Evolutionary conservation across 2,329 filamentous ascomycete genomes (phyloP).

Genomic region (Scleromitrula shiraiana): DNA sequence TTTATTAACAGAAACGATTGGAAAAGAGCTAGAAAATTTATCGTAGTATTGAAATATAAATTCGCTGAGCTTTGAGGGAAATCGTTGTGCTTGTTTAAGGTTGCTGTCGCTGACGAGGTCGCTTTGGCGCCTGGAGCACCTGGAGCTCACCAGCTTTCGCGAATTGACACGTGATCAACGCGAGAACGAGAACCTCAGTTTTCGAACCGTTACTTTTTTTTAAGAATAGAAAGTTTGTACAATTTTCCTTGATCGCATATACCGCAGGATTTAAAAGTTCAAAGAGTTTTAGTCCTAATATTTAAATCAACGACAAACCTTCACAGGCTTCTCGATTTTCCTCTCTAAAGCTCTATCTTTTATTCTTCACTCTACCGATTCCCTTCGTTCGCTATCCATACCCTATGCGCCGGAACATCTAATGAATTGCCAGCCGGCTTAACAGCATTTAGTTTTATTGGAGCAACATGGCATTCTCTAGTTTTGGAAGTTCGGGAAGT

Average conservation of each 20-base stretch:
- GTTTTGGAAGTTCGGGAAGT: constrained; percentile 44
- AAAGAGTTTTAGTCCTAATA: no score
- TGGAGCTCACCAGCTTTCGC: no score
- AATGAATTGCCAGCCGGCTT: constrained; percentile 29
- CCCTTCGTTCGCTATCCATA: constrained; percentile 12
- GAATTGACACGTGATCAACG: constrained; percentile 7
- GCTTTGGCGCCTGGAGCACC: constrained; percentile 9
- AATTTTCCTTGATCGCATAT: no score
- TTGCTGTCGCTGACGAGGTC: constrained; percentile 12
- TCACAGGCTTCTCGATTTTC: no score
- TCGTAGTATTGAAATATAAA: constrained; percentile 1
- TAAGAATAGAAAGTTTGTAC: no score
- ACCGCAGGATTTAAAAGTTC: no score
- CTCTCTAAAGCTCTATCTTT: neutral
- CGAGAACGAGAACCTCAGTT: no score
- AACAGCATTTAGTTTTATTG: constrained; percentile 32
- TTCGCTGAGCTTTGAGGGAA: constrained; percentile 2
- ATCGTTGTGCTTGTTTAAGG: constrained; percentile 1
- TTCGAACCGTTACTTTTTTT: no score
- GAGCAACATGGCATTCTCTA: constrained; percentile 57
- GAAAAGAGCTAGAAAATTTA: neutral
- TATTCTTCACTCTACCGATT: neutral
- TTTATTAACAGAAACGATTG: neutral
- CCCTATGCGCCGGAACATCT: constrained; percentile 23
- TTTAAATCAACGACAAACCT: no score